phyloP scores from a whole-genome alignment of 2,329 filamentous ascomycete genomes.

The Aspergillus tanneri region DNA sequence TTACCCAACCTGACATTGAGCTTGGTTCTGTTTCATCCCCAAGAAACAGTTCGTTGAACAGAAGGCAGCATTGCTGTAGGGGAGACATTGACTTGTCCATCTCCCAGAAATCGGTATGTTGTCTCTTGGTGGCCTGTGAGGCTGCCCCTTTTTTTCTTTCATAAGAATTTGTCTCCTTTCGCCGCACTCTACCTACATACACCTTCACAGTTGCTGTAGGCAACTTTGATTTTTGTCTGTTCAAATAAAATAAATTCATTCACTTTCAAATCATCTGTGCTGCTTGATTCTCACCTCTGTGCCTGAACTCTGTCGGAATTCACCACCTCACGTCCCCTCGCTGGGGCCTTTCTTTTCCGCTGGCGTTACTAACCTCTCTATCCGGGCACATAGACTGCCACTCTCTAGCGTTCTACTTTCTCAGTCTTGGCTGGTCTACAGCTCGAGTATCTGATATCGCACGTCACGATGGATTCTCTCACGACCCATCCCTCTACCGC shows the following conservation, averaged over 20 bases:
- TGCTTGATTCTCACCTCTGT: too few species aligned
- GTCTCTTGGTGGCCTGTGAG: too few species aligned
- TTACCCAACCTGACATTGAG: conserved; percentile 11
- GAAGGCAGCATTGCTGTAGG: conserved; percentile 48
- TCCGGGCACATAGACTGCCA: conserved; percentile 27
- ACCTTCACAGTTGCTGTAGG: conserved; percentile 1
- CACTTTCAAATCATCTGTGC: too few species aligned
- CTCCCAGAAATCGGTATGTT: conserved; percentile 69
- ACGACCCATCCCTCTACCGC: conserved; percentile 90
- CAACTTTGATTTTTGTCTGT: not conserved
- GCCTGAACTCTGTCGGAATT: too few species aligned
- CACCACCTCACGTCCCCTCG: conserved; percentile 1
- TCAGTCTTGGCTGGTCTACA: conserved; percentile 26
- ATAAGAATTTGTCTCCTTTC: too few species aligned
- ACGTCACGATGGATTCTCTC: conserved; percentile 74
- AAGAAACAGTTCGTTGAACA: conserved; percentile 4
- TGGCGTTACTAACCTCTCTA: conserved; percentile 10
- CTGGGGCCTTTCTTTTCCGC: not conserved
- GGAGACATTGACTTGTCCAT: conserved; percentile 99
- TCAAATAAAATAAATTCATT: too few species aligned
- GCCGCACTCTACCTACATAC: conserved; percentile 1
- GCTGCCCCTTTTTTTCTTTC: too few species aligned
- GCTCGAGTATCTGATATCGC: conserved; percentile 28
- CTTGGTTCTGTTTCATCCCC: conserved; percentile 10
- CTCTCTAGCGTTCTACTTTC: conserved; percentile 15